Evolutionary conservation across 345 rosid species (phyloP).

Genomic region (Melaleuca alternifolia): DNA sequence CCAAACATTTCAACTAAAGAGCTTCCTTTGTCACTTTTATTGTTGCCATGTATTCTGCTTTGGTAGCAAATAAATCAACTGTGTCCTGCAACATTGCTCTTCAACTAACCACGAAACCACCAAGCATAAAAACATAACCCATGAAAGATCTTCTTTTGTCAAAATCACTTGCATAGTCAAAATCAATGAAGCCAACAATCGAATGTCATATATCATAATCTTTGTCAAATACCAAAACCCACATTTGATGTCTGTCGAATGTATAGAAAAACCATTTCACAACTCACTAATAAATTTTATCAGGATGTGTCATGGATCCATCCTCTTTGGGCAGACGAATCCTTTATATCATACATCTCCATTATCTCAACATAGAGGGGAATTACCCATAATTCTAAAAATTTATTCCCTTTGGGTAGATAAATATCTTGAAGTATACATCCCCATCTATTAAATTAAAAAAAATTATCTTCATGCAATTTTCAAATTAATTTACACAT

Average conservation of each 20-base stretch:
- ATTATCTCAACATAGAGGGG: no score
- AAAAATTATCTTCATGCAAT: no score
- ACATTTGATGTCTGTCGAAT: background rate
- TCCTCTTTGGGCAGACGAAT: no score
- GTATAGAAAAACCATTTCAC: no score
- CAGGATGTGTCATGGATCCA: no score
- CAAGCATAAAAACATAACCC: background rate
- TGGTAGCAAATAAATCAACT: background rate
- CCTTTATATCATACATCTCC: no score
- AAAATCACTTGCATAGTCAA: background rate
- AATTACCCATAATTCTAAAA: no score
- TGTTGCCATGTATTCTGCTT: background rate
- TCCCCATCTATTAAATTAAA: no score
- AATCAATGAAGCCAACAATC: background rate
- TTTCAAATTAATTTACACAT: no score
- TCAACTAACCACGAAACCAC: background rate
- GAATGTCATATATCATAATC: background rate
- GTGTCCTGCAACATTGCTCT: background rate
- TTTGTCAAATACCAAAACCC: background rate
- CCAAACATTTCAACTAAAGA: background rate
- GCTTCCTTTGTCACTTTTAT: background rate
- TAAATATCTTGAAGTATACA: no score
- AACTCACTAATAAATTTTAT: background rate
- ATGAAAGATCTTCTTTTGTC: background rate
- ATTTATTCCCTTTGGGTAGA: no score